Evolutionary conservation across 1,284 basidiomycete species (phyloP), one percentile per base, ranked within the genome.

Genomic region (Athelia sp.): DNA sequence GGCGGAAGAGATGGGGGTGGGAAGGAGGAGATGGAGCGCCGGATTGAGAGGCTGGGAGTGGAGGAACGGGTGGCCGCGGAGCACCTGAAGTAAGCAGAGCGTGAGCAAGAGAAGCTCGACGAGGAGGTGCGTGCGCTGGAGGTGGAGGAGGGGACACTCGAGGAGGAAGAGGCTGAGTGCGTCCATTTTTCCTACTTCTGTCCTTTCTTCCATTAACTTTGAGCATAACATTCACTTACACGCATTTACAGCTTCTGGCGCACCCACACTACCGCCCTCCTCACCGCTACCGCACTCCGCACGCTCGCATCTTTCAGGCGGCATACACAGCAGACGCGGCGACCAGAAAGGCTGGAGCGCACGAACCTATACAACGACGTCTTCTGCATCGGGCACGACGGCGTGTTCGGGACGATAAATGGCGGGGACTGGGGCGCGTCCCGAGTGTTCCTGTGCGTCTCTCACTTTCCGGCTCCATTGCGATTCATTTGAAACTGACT

Each of bases 341-440:
- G 14, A 87, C 85, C 95, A 14, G 88, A 91, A 57, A 87, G 93
- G 59, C 76, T 99, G 8, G 90, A 96, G 62, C 78, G 87, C 43
- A 95, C 95, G 3, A 99, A 99, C 63, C 97, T 99, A 23, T 99
- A 98, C 71, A 96, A 96, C 56, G 97, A 99, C 62, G 94, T 94
- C 0, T 99, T 99, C 66, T 96, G 93, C 59, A 99, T 99, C 55
- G 95, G 95, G 1, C 92, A 98, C 58, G 92, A 95, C 56, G 89
- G 89, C 1, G 86, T 90, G 15, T 88, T 98, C 60, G 96, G 93
- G 1, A 98, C 96, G 9, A 99, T 99, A 67, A 99, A 99, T 62
- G 94, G 1, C 75, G 99, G 14, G 80, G 97, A 21, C 70, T 99
- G 14, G 97, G 97, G 1, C 80, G 95, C 52, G 81, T 95, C 9